A percentile compares a stretch with the other conserved stretches of the same genome.
phyloP scores from a whole-genome alignment of 768 basidiomycete species.

The Arthromyces matolae region DNA sequence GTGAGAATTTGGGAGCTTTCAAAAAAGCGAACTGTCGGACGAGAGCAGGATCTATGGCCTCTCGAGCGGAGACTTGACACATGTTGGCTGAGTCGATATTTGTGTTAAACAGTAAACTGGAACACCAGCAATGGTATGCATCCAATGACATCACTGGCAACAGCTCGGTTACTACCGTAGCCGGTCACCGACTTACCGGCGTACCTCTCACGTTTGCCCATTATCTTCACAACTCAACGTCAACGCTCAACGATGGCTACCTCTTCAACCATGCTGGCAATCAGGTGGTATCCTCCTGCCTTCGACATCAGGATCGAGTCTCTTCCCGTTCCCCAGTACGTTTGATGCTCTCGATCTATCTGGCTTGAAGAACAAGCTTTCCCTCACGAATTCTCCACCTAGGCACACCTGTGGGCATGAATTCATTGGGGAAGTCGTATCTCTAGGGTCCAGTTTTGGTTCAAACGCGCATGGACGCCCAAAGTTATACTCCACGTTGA shows the following conservation, averaged over 20 bases:
- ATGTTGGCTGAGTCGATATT: too few relatives aligned
- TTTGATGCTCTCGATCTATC: neutral
- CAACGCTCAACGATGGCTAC: neutral
- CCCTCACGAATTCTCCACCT: neutral
- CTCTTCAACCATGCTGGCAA: constrained; percentile 31
- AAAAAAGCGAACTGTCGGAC: too few relatives aligned
- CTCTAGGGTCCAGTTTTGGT: constrained; percentile 59
- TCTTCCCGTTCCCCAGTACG: constrained; percentile 49
- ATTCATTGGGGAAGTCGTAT: constrained; percentile 69
- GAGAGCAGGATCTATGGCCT: too few relatives aligned
- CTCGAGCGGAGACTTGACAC: too few relatives aligned
- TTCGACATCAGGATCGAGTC: constrained; percentile 70
- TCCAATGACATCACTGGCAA: too few relatives aligned
- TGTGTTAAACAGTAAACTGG: too few relatives aligned
- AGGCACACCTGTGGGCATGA: constrained; percentile 76
- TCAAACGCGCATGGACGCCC: constrained; percentile 46
- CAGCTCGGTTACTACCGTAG: too few relatives aligned
- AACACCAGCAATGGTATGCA: too few relatives aligned
- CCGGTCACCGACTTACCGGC: neutral
- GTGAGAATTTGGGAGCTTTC: too few relatives aligned
- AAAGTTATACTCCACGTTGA: constrained; percentile 56
- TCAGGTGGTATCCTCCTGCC: constrained; percentile 65
- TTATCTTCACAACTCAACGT: neutral
- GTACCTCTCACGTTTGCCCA: neutral
- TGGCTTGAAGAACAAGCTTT: too few relatives aligned